phyloP scores from a whole-genome alignment of 306 rosid species.

The Notholithocarpus densiflorus region DNA sequence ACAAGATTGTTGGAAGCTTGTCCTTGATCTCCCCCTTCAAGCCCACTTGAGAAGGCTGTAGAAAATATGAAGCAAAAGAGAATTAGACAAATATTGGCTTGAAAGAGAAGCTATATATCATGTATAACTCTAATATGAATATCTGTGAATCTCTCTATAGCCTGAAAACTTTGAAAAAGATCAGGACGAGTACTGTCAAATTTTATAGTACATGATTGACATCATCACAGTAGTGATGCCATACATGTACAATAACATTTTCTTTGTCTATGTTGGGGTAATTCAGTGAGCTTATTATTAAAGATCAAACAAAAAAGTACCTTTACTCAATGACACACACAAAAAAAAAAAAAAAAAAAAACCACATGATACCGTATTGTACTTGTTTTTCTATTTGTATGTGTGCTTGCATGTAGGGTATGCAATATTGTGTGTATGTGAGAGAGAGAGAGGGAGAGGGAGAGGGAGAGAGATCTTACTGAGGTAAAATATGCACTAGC shows the following conservation, averaged over 20 bases:
- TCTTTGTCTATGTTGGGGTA: background rate
- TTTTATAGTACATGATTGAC: background rate
- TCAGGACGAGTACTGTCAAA: background rate
- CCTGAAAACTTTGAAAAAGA: background rate
- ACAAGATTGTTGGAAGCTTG: slow-evolving; percentile 58
- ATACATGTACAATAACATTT: background rate
- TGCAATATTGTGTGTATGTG: background rate
- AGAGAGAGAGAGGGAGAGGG: background rate
- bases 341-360: background rate
- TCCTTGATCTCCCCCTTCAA: slow-evolving; percentile 53
- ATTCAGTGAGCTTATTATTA: background rate
- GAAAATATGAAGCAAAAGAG: background rate
- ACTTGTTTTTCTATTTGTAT: background rate
- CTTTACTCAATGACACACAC: background rate
- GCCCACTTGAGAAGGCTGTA: slow-evolving; percentile 56
- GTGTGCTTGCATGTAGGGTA: slow-evolving; percentile 1
- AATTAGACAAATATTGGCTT: background rate
- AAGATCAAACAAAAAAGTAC: background rate
- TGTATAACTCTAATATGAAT: background rate
- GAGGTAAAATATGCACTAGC: slow-evolving; percentile 35
- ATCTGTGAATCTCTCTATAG: background rate
- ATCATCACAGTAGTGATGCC: background rate
- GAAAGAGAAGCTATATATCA: background rate
- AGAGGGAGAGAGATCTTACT: slow-evolving; percentile 35
- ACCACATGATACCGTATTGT: background rate